Evolutionary conservation across 768 basidiomycete species (phyloP).

Genomic region (Lepiota venenata): DNA sequence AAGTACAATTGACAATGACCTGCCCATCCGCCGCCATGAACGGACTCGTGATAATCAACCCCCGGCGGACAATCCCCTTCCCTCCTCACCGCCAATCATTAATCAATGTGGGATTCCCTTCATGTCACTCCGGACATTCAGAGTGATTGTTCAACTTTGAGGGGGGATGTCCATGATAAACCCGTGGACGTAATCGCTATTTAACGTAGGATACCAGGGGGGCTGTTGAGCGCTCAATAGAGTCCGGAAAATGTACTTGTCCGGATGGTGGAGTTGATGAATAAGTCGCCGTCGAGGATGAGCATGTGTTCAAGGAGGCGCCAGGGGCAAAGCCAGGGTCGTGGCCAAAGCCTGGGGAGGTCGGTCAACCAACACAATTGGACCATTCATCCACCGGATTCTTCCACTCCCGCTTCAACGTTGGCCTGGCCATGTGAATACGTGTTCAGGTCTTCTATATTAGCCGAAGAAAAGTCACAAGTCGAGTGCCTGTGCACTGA

Average conservation of each 20-base stretch:
- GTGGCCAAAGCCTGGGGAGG: not conserved
- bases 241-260: constrained; percentile 29
- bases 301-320: not conserved
- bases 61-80: too few species aligned
- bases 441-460: constrained; percentile 23
- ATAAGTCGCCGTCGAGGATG: not conserved
- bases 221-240: constrained; percentile 45
- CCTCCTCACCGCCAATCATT: too few species aligned
- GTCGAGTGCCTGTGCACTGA: constrained; percentile 12
- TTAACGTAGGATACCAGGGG: constrained; percentile 21
- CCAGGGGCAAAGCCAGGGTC: not conserved
- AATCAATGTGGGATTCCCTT: too few species aligned
- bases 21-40: too few species aligned
- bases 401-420: constrained; percentile 21
- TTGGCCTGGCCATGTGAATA: constrained; percentile 35
- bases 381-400: not conserved
- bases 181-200: constrained; percentile 12
- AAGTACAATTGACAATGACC: too few species aligned
- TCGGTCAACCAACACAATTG: constrained; percentile 1
- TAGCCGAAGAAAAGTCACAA: constrained; percentile 25
- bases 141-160: too few species aligned
- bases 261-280: not conserved
- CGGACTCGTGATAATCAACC: too few species aligned
- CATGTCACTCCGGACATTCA: too few species aligned
- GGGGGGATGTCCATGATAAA: not conserved